phyloP scores from a whole-genome alignment of 371 early-diverging fungal species.

The Saksenaea oblongispora region DNA sequence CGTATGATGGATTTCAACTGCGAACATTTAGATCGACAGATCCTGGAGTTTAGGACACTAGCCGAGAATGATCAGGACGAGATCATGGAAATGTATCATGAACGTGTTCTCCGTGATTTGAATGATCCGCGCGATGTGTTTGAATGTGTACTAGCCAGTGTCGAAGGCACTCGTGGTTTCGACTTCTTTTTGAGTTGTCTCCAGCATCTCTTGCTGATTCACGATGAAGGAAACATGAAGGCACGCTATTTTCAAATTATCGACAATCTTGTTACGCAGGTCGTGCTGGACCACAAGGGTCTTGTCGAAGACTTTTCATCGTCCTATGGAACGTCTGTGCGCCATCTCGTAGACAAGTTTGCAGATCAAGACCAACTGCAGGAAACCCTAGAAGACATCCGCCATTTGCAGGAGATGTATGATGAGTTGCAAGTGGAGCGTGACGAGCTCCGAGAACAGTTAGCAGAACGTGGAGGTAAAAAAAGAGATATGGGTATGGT shows the following conservation, averaged over 20 bases:
- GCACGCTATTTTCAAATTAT: constrained; percentile 80
- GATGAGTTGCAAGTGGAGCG: constrained; percentile 39
- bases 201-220: constrained; percentile 76
- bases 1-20: constrained; percentile 68
- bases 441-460: constrained; percentile 52
- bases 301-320: constrained; percentile 66
- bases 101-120: constrained; percentile 73
- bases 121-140: constrained; percentile 83
- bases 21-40: constrained; percentile 73
- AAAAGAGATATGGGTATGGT: neutral
- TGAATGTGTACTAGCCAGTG: constrained; percentile 69
- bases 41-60: constrained; percentile 70
- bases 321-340: constrained; percentile 69
- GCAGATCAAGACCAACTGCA: constrained; percentile 76
- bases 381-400: constrained; percentile 67
- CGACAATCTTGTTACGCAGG: constrained; percentile 78
- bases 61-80: constrained; percentile 82
- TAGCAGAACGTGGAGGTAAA: constrained; percentile 36
- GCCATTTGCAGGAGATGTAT: constrained; percentile 46
- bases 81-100: constrained; percentile 76
- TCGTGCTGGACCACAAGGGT: constrained; percentile 80
- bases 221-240: constrained; percentile 61
- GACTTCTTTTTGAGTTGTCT: constrained; percentile 80
- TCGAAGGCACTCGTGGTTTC: constrained; percentile 74
- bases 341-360: constrained; percentile 76